Conservation (phyloP, 192 early-diverging fungal genomes). For the Gamsiella multidivaricata region DNA sequence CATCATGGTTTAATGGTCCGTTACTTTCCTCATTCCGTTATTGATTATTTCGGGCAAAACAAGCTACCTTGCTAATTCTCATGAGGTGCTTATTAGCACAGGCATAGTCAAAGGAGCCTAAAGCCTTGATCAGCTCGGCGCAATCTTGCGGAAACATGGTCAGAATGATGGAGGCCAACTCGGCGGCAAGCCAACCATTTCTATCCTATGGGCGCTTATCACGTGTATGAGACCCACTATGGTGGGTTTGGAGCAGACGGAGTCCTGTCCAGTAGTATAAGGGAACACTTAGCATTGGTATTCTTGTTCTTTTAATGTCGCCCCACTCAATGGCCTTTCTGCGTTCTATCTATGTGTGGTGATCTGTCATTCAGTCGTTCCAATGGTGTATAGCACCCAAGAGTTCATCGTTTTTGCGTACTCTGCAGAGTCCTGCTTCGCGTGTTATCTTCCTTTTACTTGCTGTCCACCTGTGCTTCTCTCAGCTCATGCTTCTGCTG, state of each 20-base stretch:
- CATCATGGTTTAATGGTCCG: too few species aligned
- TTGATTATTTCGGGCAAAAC: neutral
- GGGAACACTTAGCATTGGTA: too few species aligned
- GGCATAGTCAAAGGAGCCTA: constrained; percentile 63
- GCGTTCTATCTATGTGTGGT: constrained; percentile 4
- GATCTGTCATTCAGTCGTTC: neutral
- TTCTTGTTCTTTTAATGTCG: neutral
- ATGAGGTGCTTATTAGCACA: constrained; percentile 57
- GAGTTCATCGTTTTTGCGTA: neutral
- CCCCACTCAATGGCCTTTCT: neutral
- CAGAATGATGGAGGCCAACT: too few species aligned
- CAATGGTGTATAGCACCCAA: neutral
- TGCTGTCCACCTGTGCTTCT: constrained; percentile 58
- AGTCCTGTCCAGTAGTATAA: too few species aligned
- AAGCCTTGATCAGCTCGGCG: constrained; percentile 51
- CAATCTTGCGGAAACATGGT: constrained; percentile 47
- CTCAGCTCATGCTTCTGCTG: constrained; percentile 58
- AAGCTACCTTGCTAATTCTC: constrained; percentile 47
- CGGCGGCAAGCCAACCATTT: too few species aligned
- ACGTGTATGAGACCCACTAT: too few species aligned
- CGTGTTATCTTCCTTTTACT: constrained; percentile 38
- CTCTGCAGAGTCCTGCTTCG: neutral
- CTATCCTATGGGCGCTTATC: too few species aligned
- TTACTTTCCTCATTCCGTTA: too few species aligned
- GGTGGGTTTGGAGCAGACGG: too few species aligned